Percentiles rank a stretch among this genome's conserved stretches.
These are phyloP conservation scores for Thelephora terrestris DNA, from an alignment of 1,284 basidiomycete species.

Conservation along the genomic window DNA sequence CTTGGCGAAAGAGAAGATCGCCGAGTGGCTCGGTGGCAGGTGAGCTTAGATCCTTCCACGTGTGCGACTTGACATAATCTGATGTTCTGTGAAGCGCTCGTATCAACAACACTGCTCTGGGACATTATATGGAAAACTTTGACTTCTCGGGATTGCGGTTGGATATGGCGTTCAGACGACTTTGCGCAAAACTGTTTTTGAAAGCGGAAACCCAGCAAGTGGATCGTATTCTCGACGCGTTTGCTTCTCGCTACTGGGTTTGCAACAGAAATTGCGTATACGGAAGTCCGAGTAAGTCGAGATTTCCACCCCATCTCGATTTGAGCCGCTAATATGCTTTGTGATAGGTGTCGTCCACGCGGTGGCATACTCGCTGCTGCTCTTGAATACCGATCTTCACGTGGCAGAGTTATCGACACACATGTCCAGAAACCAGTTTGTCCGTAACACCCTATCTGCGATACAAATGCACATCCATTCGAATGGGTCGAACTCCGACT, in stretches of 20 bases:
- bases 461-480: slow-evolving; percentile 70
- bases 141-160: slow-evolving; percentile 79
- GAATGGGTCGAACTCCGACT: slow-evolving; percentile 46
- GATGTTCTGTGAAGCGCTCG: slow-evolving; percentile 40
- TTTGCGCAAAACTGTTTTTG: slow-evolving; percentile 88
- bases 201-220: slow-evolving; percentile 98
- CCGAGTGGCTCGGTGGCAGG: slow-evolving; percentile 90
- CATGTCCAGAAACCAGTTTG: slow-evolving; percentile 93
- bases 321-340: background rate
- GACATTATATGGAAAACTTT: slow-evolving; percentile 81
- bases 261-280: slow-evolving; percentile 79
- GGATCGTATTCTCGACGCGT: slow-evolving; percentile 90
- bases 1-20: slow-evolving; percentile 82
- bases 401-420: slow-evolving; percentile 82
- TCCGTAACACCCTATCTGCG: slow-evolving; percentile 83
- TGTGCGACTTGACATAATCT: slow-evolving; percentile 5
- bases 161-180: slow-evolving; percentile 81
- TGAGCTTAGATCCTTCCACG: slow-evolving; percentile 33
- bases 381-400: slow-evolving; percentile 96
- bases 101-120: slow-evolving; percentile 69
- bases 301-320: background rate
- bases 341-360: slow-evolving; percentile 79
- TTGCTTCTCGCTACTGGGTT: slow-evolving; percentile 83
- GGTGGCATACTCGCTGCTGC: slow-evolving; percentile 84
- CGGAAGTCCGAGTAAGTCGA: slow-evolving; percentile 67